Conservation (phyloP, 306 rosid species). For the Potentilla sterilis region DNA sequence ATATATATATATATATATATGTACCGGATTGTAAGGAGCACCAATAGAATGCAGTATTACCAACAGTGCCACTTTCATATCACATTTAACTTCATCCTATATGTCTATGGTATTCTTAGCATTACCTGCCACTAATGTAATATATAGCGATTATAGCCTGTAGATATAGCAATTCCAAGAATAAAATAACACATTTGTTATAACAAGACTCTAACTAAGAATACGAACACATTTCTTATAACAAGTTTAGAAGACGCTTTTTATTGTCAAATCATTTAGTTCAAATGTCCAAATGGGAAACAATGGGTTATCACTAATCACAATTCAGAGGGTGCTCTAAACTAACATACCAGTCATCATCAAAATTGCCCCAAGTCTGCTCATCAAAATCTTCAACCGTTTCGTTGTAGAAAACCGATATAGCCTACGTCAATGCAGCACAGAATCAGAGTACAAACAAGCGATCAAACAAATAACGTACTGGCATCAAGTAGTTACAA, state of each 20-base stretch:
- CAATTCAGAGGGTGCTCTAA: not conserved
- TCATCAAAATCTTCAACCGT: constrained; percentile 45
- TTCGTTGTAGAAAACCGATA: constrained; percentile 59
- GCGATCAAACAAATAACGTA: not conserved
- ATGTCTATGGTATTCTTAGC: not conserved
- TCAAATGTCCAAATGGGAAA: constrained; percentile 3
- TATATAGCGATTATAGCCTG: not conserved
- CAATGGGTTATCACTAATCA: not conserved
- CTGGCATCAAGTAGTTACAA: constrained; percentile 3
- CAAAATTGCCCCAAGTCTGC: not conserved
- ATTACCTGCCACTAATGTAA: not conserved
- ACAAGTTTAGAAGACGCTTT: not conserved
- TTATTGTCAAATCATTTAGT: constrained; percentile 13
- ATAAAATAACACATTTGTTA: not conserved
- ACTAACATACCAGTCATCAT: not conserved
- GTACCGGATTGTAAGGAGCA: not conserved
- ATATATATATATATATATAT: no score
- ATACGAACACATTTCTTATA: not conserved
- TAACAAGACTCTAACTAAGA: not conserved
- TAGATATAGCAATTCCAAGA: not conserved
- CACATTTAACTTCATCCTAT: not conserved
- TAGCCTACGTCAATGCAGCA: constrained; percentile 47
- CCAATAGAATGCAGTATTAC: not conserved
- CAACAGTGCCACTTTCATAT: not conserved
- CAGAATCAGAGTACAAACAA: constrained; percentile 10